Conservation (phyloP, 164 flowering plant species). For the Protea cynaroides region DNA sequence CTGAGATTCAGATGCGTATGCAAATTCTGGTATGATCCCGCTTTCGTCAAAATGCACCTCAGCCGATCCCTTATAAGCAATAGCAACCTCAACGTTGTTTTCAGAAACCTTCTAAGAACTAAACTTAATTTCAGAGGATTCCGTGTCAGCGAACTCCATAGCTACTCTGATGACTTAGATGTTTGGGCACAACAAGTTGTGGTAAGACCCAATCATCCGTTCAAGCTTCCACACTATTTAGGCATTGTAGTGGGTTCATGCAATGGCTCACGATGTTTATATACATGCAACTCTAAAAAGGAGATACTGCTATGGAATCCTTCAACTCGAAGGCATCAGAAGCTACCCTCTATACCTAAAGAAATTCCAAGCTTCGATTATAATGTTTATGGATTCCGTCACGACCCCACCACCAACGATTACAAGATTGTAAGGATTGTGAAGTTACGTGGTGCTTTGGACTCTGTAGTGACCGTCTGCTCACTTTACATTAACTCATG, state of each 20-base stretch:
- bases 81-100: background rate
- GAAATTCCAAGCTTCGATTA: too few relatives aligned
- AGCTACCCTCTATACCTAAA: too few relatives aligned
- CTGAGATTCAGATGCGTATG: slow-evolving; percentile 5
- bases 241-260: background rate
- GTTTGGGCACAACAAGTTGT: background rate
- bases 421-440: too few relatives aligned
- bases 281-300: background rate
- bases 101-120: too few relatives aligned
- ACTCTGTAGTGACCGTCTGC: too few relatives aligned
- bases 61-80: background rate
- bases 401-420: too few relatives aligned
- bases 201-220: background rate
- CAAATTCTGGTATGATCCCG: background rate
- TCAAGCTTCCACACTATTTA: background rate
- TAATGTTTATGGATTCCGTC: too few relatives aligned
- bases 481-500: too few relatives aligned
- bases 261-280: slow-evolving; percentile 6
- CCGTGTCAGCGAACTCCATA: background rate
- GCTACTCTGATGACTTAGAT: background rate
- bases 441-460: too few relatives aligned
- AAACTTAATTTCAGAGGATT: too few relatives aligned
- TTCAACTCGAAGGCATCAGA: too few relatives aligned
- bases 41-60: slow-evolving; percentile 2
- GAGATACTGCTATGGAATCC: too few relatives aligned